Percentiles rank a stretch among this genome's conserved stretches.
These are phyloP conservation scores for Candida schatavii DNA, from an alignment of 805 yeast genomes.

Conservation along the genomic window DNA sequence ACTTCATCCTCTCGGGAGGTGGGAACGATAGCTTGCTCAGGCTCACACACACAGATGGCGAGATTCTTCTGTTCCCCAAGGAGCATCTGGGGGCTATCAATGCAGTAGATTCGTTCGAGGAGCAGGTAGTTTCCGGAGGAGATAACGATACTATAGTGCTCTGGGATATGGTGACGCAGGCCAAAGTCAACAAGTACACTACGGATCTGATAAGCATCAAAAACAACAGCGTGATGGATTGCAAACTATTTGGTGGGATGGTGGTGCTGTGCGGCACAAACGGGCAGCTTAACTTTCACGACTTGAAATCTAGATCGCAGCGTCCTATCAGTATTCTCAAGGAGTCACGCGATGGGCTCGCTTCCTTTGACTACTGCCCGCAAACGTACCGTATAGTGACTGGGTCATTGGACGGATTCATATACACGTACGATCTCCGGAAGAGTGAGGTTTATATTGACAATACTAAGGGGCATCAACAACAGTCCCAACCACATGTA, in stretches of 20 bases:
- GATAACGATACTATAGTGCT: constrained; percentile 12
- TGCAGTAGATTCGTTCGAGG: constrained; percentile 13
- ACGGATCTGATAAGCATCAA: constrained; percentile 4
- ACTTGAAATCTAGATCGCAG: constrained; percentile 12
- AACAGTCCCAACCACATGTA: no score
- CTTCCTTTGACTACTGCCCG: constrained; percentile 14
- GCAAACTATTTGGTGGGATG: constrained; percentile 16
- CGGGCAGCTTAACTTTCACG: constrained; percentile 21
- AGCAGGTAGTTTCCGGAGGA: constrained; percentile 14
- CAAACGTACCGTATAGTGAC: constrained; percentile 9
- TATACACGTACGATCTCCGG: constrained; percentile 23
- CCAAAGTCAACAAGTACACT: constrained; percentile 8
- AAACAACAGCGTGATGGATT: constrained; percentile 18
- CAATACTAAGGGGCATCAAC: background rate
- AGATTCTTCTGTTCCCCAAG: constrained; percentile 12
- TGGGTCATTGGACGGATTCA: constrained; percentile 21
- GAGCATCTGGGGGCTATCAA: constrained; percentile 17
- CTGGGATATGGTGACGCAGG: constrained; percentile 20
- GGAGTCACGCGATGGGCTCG: constrained; percentile 24
- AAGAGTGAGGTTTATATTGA: constrained; percentile 11
- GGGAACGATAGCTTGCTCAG: constrained; percentile 18
- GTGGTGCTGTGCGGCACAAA: constrained; percentile 25
- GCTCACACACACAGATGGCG: constrained; percentile 11
- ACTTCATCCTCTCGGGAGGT: constrained; percentile 20
- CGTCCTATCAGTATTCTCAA: constrained; percentile 14